These are phyloP conservation scores for Silene coronaria DNA, from an alignment of 179 eudicot species.

Conservation along the genomic window DNA sequence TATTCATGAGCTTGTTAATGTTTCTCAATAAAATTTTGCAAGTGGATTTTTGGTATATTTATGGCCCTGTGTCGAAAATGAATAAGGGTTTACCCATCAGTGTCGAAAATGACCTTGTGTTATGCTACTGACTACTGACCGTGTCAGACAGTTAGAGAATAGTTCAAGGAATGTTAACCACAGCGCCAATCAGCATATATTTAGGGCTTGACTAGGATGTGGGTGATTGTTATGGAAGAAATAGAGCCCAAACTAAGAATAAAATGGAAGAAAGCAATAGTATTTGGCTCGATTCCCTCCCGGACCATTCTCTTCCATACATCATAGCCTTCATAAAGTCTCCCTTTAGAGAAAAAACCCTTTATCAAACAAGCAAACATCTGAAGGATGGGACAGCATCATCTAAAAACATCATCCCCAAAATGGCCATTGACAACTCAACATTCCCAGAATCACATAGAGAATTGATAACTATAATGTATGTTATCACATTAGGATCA, in stretches of 20 bases:
- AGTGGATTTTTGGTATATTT: neutral
- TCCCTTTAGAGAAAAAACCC: conserved; percentile 48
- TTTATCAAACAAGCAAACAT: conserved; percentile 61
- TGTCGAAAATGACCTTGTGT: no score
- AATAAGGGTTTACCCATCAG: no score
- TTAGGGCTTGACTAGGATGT: no score
- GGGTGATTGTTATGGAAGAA: no score
- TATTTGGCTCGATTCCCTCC: conserved; percentile 58
- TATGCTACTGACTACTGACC: no score
- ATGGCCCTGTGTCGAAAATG: no score
- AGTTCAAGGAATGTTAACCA: no score
- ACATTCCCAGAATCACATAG: conserved; percentile 49
- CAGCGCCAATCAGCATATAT: no score
- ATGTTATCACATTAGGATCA: conserved; percentile 58
- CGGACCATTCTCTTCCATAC: conserved; percentile 48
- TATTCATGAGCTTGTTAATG: no score
- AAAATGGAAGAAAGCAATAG: no score
- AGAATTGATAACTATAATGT: conserved; percentile 49
- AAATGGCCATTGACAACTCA: conserved; percentile 44
- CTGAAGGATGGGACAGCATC: conserved; percentile 50
- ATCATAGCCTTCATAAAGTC: conserved; percentile 46
- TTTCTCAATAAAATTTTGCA: neutral
- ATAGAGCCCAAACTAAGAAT: no score
- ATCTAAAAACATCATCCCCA: conserved; percentile 59
- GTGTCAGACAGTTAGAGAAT: no score